phyloP scores from a whole-genome alignment of 345 rosid genomes.

The Eutrema heterophyllum region DNA sequence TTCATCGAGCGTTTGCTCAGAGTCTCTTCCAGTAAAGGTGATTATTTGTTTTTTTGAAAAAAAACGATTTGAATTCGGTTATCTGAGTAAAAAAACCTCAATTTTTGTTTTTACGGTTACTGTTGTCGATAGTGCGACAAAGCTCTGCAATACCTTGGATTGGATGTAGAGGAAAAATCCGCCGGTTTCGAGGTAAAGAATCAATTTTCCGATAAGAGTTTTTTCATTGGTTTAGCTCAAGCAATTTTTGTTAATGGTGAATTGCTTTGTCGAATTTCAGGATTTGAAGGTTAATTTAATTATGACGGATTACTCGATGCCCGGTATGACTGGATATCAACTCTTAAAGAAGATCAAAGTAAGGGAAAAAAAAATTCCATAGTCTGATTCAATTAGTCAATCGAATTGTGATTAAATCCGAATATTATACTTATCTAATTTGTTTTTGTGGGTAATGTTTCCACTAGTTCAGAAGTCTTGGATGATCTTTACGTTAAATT shows the following conservation, averaged over 20 bases:
- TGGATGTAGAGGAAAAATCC: slow-evolving; percentile 52
- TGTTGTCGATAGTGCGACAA: slow-evolving; percentile 68
- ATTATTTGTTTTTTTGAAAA: too few species aligned
- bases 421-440: background rate
- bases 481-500: background rate
- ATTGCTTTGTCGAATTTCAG: slow-evolving; percentile 24
- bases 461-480: background rate
- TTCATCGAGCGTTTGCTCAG: slow-evolving; percentile 77
- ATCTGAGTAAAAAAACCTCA: background rate
- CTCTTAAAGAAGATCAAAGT: slow-evolving; percentile 82
- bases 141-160: slow-evolving; percentile 73
- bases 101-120: slow-evolving; percentile 47
- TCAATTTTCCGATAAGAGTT: background rate
- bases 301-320: slow-evolving; percentile 84
- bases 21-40: slow-evolving; percentile 86
- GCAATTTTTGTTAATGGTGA: background rate
- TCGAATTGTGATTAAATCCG: background rate
- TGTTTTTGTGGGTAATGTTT: too few species aligned
- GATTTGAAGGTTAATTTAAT: slow-evolving; percentile 71
- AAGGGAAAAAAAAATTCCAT: too few species aligned
- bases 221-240: background rate
- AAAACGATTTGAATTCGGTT: background rate
- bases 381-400: background rate
- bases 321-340: slow-evolving; percentile 84
- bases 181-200: slow-evolving; percentile 46